A percentile compares a stretch with the other conserved stretches of the same genome.
Conservation (phyloP, 495 filamentous ascomycete species). For the Parathielavia appendiculata region DNA sequence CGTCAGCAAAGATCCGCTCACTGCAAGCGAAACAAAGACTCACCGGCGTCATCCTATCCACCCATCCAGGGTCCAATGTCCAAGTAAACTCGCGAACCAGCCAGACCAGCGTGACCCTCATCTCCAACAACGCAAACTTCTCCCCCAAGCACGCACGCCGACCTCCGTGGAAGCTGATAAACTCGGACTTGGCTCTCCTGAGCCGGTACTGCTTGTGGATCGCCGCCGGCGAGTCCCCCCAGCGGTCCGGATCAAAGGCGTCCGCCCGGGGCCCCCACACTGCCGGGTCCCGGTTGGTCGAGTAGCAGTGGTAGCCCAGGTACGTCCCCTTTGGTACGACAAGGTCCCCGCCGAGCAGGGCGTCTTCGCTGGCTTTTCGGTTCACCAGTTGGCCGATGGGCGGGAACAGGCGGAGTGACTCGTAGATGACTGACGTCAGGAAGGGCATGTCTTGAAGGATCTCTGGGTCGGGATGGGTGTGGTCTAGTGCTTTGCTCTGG, state of each 20-base stretch:
- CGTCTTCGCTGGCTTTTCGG: conserved; percentile 20
- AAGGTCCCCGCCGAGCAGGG: conserved; percentile 26
- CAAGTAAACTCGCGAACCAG: conserved; percentile 12
- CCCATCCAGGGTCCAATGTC: conserved; percentile 15
- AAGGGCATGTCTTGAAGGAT: conserved; percentile 11
- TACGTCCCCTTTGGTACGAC: conserved; percentile 21
- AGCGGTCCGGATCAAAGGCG: conserved; percentile 15
- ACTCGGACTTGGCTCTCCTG: conserved; percentile 22
- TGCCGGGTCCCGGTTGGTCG: conserved; percentile 16
- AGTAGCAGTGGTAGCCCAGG: conserved; percentile 22
- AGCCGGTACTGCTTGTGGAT: conserved; percentile 22
- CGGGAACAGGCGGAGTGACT: conserved; percentile 36
- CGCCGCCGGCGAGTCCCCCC: conserved; percentile 10
- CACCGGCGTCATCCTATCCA: conserved; percentile 18
- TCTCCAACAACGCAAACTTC: conserved; percentile 22
- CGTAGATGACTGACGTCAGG: conserved; percentile 21
- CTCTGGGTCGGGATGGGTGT: neutral
- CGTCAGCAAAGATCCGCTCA: neutral
- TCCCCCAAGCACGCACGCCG: conserved; percentile 32
- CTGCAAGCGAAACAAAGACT: neutral
- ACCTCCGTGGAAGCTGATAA: conserved; percentile 36
- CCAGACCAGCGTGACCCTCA: conserved; percentile 15
- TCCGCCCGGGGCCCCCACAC: conserved; percentile 16
- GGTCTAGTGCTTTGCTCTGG: neutral
- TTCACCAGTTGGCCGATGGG: conserved; percentile 38